Base-by-base conservation (phyloP, 306 rosid genomes). In the Rosa persica region DNA sequence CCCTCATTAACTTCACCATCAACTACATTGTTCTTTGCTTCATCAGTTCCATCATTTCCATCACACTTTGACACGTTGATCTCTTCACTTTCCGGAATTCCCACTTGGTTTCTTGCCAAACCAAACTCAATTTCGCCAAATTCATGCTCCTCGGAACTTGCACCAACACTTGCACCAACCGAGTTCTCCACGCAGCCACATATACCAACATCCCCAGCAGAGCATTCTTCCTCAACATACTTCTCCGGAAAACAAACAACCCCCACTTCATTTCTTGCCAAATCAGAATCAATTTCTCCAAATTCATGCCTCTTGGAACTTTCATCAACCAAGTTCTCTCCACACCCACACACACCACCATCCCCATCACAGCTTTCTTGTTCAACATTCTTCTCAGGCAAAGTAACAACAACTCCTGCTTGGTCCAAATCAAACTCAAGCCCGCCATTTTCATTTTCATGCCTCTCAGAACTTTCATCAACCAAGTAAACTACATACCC, bases 101-200 rank as follows among this genome's bases (percentile, higher is more conserved):
- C 78, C 73, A 51, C 74, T 38, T 77, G 70, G 39, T 39, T 60
- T 46, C 82, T 75, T 25, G 8, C 22, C 80, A 22, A 72, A 79
- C 66, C 73, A 66, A 76, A 78, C 75, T 81, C 88, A 68, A 55
- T 58, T 58, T 80, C 83, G 4, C 66, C 73, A 40, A 43, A 42
- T 30, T 34, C 43, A 47, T 44, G 73, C 72, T 73, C 76, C 46
- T 61, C 70, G 46, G 55, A 57, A 65, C 84, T 77, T 71, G 65
- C 83, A 70, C 78, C 90, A 46, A 70, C 20, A 65, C 84, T 77
- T 71, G 65, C 83, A 70, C 78, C 90, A 46, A 70, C 20, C 74
- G 52, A 16, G 51, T 66, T 65, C 11, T 55, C 74, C 44, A 4
- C 42, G 51, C 52, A 48, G 40, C 34, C 79, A 8, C 30, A 38